Evolutionary conservation across 371 early-diverging fungal genomes (phyloP).

Genomic region (Syncephalastrum contaminatum): DNA sequence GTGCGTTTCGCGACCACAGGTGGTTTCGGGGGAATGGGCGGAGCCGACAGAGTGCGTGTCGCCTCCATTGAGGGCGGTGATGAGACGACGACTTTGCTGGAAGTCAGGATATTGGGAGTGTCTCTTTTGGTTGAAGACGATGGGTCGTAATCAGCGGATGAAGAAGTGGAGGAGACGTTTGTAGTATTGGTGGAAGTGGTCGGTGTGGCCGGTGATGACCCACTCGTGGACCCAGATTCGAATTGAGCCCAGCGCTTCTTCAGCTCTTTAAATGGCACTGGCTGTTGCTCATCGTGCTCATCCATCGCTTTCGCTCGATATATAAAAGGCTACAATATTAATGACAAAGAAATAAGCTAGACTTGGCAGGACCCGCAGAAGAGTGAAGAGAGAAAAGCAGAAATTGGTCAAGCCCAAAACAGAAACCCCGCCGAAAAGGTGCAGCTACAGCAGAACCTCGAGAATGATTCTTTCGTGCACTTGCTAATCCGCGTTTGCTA

Average conservation of each 20-base stretch:
- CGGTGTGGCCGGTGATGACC: constrained; percentile 6
- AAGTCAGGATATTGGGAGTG: no score
- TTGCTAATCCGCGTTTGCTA: no score
- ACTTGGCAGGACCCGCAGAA: no score
- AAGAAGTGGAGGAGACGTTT: constrained; percentile 3
- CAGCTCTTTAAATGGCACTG: constrained; percentile 22
- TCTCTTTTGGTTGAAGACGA: neutral
- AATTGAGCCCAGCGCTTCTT: constrained; percentile 23
- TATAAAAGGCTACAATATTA: no score
- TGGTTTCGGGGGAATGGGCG: constrained; percentile 23
- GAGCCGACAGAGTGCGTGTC: constrained; percentile 3
- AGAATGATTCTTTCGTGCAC: no score
- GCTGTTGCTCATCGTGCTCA: constrained; percentile 14
- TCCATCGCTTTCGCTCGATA: constrained; percentile 4
- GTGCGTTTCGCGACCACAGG: neutral
- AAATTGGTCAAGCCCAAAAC: no score
- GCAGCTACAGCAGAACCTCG: no score
- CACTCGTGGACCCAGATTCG: constrained; percentile 11
- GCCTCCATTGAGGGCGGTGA: neutral
- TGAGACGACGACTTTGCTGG: neutral
- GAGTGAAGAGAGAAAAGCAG: no score
- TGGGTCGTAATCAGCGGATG: neutral
- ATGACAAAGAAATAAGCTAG: no score
- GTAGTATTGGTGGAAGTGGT: neutral
- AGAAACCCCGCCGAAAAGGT: no score